Evolutionary conservation across 108 stramenopile species (phyloP).

Genomic region (Fragilariopsis cylindrus): DNA sequence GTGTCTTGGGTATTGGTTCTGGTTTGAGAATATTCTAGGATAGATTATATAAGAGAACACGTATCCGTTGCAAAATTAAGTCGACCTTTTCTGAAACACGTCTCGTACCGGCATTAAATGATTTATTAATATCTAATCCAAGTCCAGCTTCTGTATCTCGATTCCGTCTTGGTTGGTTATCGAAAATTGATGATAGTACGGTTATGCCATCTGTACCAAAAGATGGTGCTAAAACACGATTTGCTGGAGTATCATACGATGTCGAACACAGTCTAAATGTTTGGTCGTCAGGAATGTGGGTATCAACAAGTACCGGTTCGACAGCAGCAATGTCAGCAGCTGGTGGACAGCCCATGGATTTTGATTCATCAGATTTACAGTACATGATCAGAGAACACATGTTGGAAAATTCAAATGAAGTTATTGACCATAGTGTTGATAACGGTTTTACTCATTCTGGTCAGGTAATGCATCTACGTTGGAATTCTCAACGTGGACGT

Average conservation of each 20-base stretch:
- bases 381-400: conserved; percentile 94
- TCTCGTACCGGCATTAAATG: conserved; percentile 94
- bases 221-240: conserved; percentile 71
- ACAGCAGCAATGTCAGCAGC: conserved; percentile 93
- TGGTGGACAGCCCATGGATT: conserved; percentile 83
- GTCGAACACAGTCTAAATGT: conserved; percentile 83
- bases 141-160: conserved; percentile 91
- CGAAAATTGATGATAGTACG: conserved; percentile 16
- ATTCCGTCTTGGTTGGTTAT: conserved; percentile 85
- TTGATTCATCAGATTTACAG: conserved; percentile 71
- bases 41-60: conserved; percentile 40
- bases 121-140: conserved; percentile 94
- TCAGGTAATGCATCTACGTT: conserved; percentile 86
- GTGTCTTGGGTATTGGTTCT: background rate
- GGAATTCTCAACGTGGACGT: conserved; percentile 92
- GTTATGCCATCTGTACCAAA: background rate
- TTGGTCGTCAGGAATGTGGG: conserved; percentile 81
- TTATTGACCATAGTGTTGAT: conserved; percentile 45
- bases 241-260: conserved; percentile 73
- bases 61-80: conserved; percentile 90
- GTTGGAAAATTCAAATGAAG: conserved; percentile 68
- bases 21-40: conserved; percentile 41
- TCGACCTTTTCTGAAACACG: conserved; percentile 92
- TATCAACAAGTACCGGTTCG: conserved; percentile 87
- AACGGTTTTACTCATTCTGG: conserved; percentile 76